A percentile compares a stretch with the other conserved stretches of the same genome.
Evolutionary conservation across 1,284 basidiomycete species (phyloP).

Genomic region (Papiliotrema fonsecae): DNA sequence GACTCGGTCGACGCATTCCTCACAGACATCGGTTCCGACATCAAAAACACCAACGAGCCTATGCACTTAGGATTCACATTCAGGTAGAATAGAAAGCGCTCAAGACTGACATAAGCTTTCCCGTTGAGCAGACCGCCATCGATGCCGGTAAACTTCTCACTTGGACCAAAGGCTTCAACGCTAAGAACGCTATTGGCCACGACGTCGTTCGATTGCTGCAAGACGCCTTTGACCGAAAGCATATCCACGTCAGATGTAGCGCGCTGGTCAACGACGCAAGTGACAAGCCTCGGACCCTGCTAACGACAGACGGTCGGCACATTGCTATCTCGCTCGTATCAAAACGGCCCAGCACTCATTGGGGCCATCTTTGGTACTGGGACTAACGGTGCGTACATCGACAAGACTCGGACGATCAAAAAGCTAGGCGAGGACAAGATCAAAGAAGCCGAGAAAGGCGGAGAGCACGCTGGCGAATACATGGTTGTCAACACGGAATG

Average conservation of each 20-base stretch:
- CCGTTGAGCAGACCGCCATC: conserved; percentile 92
- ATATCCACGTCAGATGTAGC: conserved; percentile 87
- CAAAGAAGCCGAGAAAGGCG: conserved; percentile 50
- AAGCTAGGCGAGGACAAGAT: conserved; percentile 66
- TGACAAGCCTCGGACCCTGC: conserved; percentile 7
- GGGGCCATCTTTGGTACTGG: conserved; percentile 95
- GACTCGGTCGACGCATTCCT: conserved; percentile 92
- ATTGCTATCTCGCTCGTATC: conserved; percentile 85
- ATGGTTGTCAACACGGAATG: conserved; percentile 99
- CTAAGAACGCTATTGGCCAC: conserved; percentile 83
- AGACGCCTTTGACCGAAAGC: conserved; percentile 87
- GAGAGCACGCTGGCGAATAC: conserved; percentile 54
- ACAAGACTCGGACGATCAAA: conserved; percentile 74
- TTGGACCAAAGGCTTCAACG: conserved; percentile 96
- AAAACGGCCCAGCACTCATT: conserved; percentile 78
- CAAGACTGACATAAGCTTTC: conserved; percentile 58
- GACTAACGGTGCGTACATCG: conserved; percentile 96
- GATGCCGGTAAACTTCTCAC: conserved; percentile 83
- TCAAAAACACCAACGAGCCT: conserved; percentile 49
- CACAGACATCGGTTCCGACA: conserved; percentile 57
- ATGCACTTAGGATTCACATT: conserved; percentile 89
- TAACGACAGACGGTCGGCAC: conserved; percentile 79
- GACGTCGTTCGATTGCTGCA: conserved; percentile 91
- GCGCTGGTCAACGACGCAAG: conserved; percentile 94
- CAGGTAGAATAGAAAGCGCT: conserved; percentile 45